Conservation (phyloP, 495 filamentous ascomycete genomes). For the Hypoxylon crocopeplum region DNA sequence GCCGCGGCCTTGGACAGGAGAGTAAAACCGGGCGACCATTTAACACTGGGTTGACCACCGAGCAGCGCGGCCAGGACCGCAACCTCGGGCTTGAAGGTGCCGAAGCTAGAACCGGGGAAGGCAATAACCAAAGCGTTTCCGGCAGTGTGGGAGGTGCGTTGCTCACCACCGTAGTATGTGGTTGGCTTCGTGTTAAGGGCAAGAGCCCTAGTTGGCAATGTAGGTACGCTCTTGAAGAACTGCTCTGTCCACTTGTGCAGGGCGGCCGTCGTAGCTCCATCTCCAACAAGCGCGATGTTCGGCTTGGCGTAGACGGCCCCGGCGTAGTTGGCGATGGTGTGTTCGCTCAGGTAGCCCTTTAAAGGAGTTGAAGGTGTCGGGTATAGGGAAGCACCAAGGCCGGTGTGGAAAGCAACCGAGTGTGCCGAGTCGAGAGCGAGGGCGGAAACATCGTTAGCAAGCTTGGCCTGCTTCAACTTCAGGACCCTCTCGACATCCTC, state of each 20-base stretch:
- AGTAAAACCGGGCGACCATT: slow-evolving; percentile 94
- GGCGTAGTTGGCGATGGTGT: slow-evolving; percentile 74
- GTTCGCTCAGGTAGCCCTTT: slow-evolving; percentile 77
- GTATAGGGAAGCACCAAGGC: slow-evolving; percentile 79
- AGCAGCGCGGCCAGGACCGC: slow-evolving; percentile 88
- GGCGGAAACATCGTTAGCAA: slow-evolving; percentile 68
- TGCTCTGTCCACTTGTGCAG: slow-evolving; percentile 90
- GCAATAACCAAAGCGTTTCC: slow-evolving; percentile 84
- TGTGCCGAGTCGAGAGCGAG: slow-evolving; percentile 87
- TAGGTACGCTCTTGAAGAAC: slow-evolving; percentile 73
- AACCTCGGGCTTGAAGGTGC: slow-evolving; percentile 85
- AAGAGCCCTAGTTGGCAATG: slow-evolving; percentile 42
- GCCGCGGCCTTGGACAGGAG: slow-evolving; percentile 80
- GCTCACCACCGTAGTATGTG: slow-evolving; percentile 94
- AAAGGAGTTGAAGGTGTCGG: slow-evolving; percentile 72
- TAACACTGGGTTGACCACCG: slow-evolving; percentile 88
- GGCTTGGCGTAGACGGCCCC: slow-evolving; percentile 80
- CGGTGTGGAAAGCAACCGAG: slow-evolving; percentile 89
- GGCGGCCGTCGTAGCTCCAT: slow-evolving; percentile 77
- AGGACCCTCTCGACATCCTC: slow-evolving; percentile 82
- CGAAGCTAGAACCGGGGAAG: slow-evolving; percentile 86
- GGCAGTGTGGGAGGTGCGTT: slow-evolving; percentile 77
- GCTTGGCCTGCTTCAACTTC: slow-evolving; percentile 70
- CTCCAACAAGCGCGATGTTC: slow-evolving; percentile 90
- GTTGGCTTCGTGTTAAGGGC: slow-evolving; percentile 57